Percentiles rank a stretch among this genome's conserved stretches.
Conservation (phyloP, 257 asterid species). For the Fraxinus cuspidata region DNA sequence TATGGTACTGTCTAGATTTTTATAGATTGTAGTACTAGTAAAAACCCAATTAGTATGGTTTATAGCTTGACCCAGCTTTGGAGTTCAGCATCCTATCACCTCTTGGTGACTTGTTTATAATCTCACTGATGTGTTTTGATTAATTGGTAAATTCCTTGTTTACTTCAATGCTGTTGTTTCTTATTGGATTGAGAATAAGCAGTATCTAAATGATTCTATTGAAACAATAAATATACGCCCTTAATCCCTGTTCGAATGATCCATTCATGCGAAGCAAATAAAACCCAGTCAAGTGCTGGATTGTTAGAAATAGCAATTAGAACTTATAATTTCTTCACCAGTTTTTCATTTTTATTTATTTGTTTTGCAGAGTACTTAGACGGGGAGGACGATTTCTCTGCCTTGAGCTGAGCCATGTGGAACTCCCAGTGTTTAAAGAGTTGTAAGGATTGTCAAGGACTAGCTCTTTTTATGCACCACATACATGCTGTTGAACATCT, state of each 20-base stretch:
- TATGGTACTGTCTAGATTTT: not conserved
- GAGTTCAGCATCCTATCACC: not conserved
- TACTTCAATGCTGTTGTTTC: not conserved
- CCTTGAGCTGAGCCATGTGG: constrained; percentile 94
- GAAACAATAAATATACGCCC: not conserved
- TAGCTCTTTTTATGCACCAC: constrained; percentile 6
- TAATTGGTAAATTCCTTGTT: not conserved
- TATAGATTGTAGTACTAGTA: not conserved
- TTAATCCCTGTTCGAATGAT: not conserved
- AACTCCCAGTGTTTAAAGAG: constrained; percentile 68
- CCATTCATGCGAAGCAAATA: not conserved
- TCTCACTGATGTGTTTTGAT: not conserved
- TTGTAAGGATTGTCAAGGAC: constrained; percentile 54
- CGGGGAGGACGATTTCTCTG: constrained; percentile 96
- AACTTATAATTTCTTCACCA: not conserved
- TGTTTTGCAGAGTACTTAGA: constrained; percentile 75
- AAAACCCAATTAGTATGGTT: not conserved
- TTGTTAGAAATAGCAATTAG: not conserved
- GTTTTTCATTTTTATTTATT: not conserved
- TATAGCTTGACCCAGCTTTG: not conserved
- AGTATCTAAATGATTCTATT: not conserved
- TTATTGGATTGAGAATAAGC: not conserved
- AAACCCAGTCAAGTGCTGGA: not conserved
- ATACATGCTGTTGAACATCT: not conserved
- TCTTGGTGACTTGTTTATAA: not conserved